A percentile compares a stretch with the other conserved stretches of the same genome.
These are phyloP conservation scores for Breviolum minutum DNA, from an alignment of 73 alveolate species.

Conservation along the genomic window DNA sequence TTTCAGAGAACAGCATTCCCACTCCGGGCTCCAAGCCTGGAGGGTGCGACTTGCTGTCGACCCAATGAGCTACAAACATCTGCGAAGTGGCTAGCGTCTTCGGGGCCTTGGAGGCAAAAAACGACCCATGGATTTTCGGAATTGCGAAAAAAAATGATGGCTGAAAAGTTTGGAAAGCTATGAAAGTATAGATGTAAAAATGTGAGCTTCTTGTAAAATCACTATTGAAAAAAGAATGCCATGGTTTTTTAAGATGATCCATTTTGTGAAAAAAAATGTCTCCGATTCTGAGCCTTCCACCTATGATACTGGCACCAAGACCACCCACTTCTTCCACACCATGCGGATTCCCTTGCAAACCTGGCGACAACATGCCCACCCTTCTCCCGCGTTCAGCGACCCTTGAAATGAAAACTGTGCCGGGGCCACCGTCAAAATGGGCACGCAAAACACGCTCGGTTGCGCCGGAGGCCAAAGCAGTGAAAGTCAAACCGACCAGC, in stretches of 20 bases:
- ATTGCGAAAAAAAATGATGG: not conserved
- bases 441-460: conserved; percentile 39
- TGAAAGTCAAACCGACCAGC: conserved; percentile 82
- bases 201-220: too few relatives aligned
- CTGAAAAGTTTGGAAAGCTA: too few relatives aligned
- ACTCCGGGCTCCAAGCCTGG: conserved; percentile 9
- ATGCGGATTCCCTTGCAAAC: not conserved
- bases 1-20: too few relatives aligned
- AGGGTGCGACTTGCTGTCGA: conserved; percentile 70
- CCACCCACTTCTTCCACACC: conserved; percentile 55
- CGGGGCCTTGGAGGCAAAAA: conserved; percentile 1
- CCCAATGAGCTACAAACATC: conserved; percentile 69
- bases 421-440: not conserved
- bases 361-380: not conserved
- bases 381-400: not conserved
- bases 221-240: too few relatives aligned
- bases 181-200: too few relatives aligned
- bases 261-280: not conserved
- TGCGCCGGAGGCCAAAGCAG: conserved; percentile 77
- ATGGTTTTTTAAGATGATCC: too few relatives aligned
- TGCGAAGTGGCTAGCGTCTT: conserved; percentile 39
- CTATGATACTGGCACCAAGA: conserved; percentile 58
- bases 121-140: not conserved
- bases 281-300: not conserved
- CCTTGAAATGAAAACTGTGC: not conserved